Conservation (phyloP, 208 protist genomes). For the Dictyostelium gargantuum region DNA sequence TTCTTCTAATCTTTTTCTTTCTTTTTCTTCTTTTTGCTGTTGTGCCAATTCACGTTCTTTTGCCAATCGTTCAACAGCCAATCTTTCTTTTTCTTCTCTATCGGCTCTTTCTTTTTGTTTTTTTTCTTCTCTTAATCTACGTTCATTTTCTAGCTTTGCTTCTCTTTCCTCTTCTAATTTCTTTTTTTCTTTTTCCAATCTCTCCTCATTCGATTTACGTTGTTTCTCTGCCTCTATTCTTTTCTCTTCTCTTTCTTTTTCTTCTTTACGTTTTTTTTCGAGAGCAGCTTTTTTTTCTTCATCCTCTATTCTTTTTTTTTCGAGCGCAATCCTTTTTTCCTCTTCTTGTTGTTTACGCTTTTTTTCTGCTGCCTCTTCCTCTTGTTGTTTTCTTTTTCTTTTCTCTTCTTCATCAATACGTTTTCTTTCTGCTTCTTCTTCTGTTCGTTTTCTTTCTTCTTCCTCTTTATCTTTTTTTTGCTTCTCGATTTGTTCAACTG, state of each 20-base stretch:
- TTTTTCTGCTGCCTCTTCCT: conserved; percentile 11
- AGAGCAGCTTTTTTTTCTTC: neutral
- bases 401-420: neutral
- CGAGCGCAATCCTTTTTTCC: neutral
- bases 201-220: neutral
- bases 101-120: neutral
- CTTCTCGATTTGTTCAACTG: neutral
- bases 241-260: neutral
- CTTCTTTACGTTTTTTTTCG: neutral
- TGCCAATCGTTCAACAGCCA: neutral
- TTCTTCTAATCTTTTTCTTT: neutral
- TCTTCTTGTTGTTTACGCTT: neutral
- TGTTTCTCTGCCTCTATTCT: neutral
- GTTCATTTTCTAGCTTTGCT: neutral
- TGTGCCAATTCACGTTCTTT: neutral
- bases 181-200: neutral
- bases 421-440: neutral
- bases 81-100: neutral
- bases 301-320: neutral
- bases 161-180: neutral
- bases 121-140: neutral
- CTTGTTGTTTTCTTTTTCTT: neutral
- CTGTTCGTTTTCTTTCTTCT: neutral
- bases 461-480: neutral
- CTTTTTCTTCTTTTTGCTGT: neutral